Conservation (phyloP, 148 eudicot species). For the Rhododendron vialii region DNA sequence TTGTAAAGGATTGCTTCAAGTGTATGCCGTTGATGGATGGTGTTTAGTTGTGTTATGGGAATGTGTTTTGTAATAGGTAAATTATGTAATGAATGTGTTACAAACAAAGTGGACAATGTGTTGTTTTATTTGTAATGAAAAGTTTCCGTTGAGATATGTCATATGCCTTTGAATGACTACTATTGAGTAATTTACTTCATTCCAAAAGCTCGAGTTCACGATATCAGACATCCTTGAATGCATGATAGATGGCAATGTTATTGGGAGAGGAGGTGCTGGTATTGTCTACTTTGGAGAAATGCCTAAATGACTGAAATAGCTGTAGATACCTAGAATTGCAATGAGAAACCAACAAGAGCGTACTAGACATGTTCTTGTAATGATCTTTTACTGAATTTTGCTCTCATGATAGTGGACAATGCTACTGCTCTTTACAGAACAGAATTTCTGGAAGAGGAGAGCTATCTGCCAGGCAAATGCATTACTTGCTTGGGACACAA, state of each 20-base stretch:
- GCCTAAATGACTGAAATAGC: slow-evolving; percentile 81
- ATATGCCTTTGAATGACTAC: too few relatives aligned
- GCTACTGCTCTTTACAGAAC: slow-evolving; percentile 97
- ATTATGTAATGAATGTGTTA: too few relatives aligned
- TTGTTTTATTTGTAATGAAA: too few relatives aligned
- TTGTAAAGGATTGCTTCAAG: too few relatives aligned
- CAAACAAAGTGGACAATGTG: too few relatives aligned
- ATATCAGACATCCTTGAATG: slow-evolving; percentile 71
- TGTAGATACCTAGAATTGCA: slow-evolving; percentile 13
- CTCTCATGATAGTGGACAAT: slow-evolving; percentile 94
- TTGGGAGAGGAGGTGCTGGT: slow-evolving; percentile 93
- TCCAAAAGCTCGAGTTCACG: slow-evolving; percentile 64
- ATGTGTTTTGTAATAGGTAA: too few relatives aligned
- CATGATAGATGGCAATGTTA: slow-evolving; percentile 89
- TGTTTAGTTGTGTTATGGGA: too few relatives aligned
- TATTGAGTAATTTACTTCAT: slow-evolving; percentile 29
- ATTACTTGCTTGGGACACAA: too few relatives aligned
- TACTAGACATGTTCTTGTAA: too few relatives aligned
- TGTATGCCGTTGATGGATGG: too few relatives aligned
- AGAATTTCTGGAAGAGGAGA: slow-evolving; percentile 96
- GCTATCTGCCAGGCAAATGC: slow-evolving; percentile 57
- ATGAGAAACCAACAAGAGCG: too few relatives aligned
- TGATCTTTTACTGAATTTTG: slow-evolving; percentile 9
- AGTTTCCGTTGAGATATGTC: too few relatives aligned
- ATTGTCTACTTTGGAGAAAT: slow-evolving; percentile 90